Base-by-base conservation (phyloP, 805 yeast species). In the Pichia ethanolica region DNA sequence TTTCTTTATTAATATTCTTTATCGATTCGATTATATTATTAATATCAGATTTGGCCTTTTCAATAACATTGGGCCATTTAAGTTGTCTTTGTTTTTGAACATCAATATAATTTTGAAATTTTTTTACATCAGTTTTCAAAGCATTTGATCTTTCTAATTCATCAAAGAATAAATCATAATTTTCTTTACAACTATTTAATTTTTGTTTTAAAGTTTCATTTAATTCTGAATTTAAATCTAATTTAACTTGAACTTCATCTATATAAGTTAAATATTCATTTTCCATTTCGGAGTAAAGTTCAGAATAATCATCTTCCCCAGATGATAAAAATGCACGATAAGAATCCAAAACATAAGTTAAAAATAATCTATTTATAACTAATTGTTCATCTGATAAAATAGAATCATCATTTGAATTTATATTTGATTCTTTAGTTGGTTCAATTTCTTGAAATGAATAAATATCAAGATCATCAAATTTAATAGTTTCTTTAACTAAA, bases 31-130 rank as follows among this genome's bases (percentile, higher is more conserved):
- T 57, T 46, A 51, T 78, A 68, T 37, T 64, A 62, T 59, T 65
- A 40, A 82, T 74, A 58, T 86, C 93, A 7, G 62, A 64, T 34
- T 72, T 70, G 51, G 86, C 75, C 54, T 79, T 79, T n/a, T 72
- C 69, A 44, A 88, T 61, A 41, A 79, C 76, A 14, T 65, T 55
- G 3, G 75, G 71, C 93, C 96, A 86, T 60, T 80, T 82, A 12
- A 63, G 56, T 55, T 81, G 83, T 52, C 87, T 72, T n/a, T 70
- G 69, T 56, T 81, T 78, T 78, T 86, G 82, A 7, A 79, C 72
- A 41, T 79, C 79, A 47, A 86, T 80, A 60, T 84, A 87, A n/a
- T 81, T 83, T 57, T 78, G 75, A 59, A 87, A 85, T 63, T 85
- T 84, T 41, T 70, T 69, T 40, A 84, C 71, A 63, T 89, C 96